Conservation (phyloP, 805 yeast genomes). For the Wickerhamomyces sydowiorum region DNA sequence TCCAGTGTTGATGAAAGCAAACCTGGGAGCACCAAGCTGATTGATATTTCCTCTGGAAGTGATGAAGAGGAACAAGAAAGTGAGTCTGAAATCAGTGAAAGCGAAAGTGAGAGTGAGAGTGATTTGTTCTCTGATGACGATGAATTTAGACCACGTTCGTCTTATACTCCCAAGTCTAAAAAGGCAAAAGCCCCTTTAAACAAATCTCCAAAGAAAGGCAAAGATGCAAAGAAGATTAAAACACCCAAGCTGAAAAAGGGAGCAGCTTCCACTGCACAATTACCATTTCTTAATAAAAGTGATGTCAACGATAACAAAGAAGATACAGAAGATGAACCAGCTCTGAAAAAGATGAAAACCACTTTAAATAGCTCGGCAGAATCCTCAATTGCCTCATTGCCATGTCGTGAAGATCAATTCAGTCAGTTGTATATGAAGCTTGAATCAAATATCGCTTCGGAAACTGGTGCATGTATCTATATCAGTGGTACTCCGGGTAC, state of each 20-base stretch:
- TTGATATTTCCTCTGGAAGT: constrained; percentile 8
- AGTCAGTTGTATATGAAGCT: constrained; percentile 60
- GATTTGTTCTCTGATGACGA: constrained; percentile 11
- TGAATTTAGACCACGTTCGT: constrained; percentile 26
- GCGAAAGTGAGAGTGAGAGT: constrained; percentile 14
- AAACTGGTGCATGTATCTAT: constrained; percentile 78
- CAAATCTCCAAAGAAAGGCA: constrained; percentile 25
- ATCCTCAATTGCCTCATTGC: constrained; percentile 46
- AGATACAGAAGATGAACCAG: constrained; percentile 10
- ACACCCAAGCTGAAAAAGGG: constrained; percentile 26
- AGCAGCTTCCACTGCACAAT: constrained; percentile 10
- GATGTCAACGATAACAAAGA: constrained; percentile 16
- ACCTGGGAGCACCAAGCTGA: too few relatives aligned
- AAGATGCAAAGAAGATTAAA: constrained; percentile 12
- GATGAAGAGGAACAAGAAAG: constrained; percentile 7
- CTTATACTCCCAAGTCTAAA: constrained; percentile 25
- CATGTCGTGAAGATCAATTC: constrained; percentile 85
- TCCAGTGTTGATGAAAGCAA: constrained; percentile 5
- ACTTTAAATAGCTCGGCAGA: constrained; percentile 11
- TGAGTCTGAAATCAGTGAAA: constrained; percentile 12
- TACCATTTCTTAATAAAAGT: neutral
- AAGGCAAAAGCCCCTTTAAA: constrained; percentile 24
- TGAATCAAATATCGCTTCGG: constrained; percentile 63
- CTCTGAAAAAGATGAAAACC: constrained; percentile 32
- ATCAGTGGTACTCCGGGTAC: constrained; percentile 98